Percentiles rank a stretch among this genome's conserved stretches.
These are phyloP conservation scores for Onygenales sp. DNA, from an alignment of 2,329 filamentous ascomycete genomes.

Conservation along the genomic window DNA sequence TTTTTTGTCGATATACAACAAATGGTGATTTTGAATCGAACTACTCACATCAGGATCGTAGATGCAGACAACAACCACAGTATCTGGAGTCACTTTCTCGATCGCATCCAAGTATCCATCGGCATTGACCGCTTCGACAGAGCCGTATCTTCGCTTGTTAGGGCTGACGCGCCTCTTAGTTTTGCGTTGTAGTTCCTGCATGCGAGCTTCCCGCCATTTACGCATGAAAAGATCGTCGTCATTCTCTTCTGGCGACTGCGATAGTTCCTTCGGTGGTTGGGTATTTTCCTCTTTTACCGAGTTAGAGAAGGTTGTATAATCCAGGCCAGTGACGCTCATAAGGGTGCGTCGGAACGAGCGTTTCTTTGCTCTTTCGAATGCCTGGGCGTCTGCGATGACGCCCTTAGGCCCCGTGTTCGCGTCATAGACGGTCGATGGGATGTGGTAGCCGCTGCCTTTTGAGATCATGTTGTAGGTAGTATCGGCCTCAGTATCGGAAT, in stretches of 20 bases:
- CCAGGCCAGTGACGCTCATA: conserved; percentile 25
- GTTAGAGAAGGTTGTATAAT: conserved; percentile 17
- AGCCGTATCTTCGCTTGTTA: conserved; percentile 67
- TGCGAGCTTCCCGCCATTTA: conserved; percentile 72
- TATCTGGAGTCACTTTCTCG: conserved; percentile 74
- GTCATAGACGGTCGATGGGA: conserved; percentile 37
- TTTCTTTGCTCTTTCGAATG: conserved; percentile 40
- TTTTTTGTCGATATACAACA: background rate
- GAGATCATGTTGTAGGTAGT: conserved; percentile 27
- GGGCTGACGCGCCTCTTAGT: conserved; percentile 64
- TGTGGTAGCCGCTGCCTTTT: conserved; percentile 28
- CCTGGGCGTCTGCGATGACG: conserved; percentile 42
- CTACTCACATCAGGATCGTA: conserved; percentile 57
- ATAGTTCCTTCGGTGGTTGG: conserved; percentile 4
- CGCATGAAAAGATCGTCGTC: conserved; percentile 72
- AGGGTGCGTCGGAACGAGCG: conserved; percentile 37
- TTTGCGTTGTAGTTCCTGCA: conserved; percentile 64
- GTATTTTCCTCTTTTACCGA: conserved; percentile 8
- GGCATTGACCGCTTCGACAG: conserved; percentile 75
- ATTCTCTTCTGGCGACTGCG: conserved; percentile 33
- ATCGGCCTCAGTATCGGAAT: conserved; percentile 6
- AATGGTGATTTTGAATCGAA: background rate
- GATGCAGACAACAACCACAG: conserved; percentile 85
- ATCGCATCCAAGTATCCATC: conserved; percentile 92
- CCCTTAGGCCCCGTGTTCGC: conserved; percentile 44